These are phyloP conservation scores for Naegleria gruberi DNA, from an alignment of 208 protist genomes.

Conservation along the genomic window DNA sequence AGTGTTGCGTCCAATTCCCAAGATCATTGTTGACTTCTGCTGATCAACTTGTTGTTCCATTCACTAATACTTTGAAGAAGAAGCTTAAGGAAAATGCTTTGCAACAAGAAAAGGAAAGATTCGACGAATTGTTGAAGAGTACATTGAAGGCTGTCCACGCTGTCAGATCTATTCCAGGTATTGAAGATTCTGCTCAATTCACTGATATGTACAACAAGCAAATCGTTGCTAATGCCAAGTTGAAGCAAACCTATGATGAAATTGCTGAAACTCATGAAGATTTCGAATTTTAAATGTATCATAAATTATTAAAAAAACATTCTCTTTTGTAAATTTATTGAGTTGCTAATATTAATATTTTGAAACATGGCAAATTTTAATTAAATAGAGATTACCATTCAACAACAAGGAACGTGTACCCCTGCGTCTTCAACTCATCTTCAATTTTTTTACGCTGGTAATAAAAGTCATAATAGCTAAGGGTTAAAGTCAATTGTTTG, in stretches of 20 bases:
- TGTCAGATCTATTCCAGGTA: not conserved
- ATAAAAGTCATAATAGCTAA: too few species aligned
- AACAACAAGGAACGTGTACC: too few species aligned
- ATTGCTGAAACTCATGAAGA: not conserved
- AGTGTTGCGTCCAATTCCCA: slow-evolving; percentile 27
- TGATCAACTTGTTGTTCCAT: slow-evolving; percentile 27
- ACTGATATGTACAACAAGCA: slow-evolving; percentile 1
- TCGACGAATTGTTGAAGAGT: not conserved
- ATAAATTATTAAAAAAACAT: too few species aligned
- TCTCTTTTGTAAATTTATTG: too few species aligned
- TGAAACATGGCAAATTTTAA: too few species aligned
- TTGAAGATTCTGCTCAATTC: slow-evolving; percentile 2
- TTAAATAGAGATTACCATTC: too few species aligned
- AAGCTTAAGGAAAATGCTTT: not conserved
- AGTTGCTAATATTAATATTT: too few species aligned
- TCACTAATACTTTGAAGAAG: not conserved
- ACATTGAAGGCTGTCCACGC: not conserved
- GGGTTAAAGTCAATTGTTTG: too few species aligned
- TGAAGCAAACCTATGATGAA: not conserved
- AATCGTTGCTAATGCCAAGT: not conserved
- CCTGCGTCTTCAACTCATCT: too few species aligned
- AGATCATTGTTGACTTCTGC: slow-evolving; percentile 8
- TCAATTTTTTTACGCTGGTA: too few species aligned
- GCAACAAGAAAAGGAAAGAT: not conserved
- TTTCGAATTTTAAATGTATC: not conserved